phyloP scores from a whole-genome alignment of 345 rosid genomes.

The Durio zibethinus region DNA sequence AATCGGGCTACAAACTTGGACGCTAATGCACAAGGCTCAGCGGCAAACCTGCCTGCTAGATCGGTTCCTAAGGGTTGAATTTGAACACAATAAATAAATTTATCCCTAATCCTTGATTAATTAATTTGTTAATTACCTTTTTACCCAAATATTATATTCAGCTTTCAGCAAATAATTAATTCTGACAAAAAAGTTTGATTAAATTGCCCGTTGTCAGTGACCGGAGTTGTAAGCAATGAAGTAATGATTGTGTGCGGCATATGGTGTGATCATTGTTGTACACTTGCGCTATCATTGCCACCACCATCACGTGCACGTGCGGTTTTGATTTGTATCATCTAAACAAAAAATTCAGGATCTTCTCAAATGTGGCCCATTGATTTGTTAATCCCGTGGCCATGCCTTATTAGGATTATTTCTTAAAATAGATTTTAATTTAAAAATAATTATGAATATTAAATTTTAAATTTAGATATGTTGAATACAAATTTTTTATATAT shows the following conservation, averaged over 20 bases:
- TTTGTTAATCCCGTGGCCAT: background rate
- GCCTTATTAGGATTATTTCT: background rate
- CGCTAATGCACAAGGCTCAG: conserved; percentile 35
- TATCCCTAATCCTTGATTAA: conserved; percentile 8
- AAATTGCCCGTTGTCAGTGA: conserved; percentile 7
- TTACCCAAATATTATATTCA: conserved; percentile 14
- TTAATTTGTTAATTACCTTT: conserved; percentile 21
- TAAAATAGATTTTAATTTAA: too few relatives aligned
- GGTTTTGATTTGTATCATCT: background rate
- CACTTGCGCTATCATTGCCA: conserved; percentile 16
- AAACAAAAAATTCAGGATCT: background rate
- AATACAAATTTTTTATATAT: too few relatives aligned
- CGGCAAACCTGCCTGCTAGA: conserved; percentile 51
- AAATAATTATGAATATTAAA: too few relatives aligned
- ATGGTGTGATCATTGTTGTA: conserved; percentile 17
- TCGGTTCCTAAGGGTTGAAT: conserved; percentile 43
- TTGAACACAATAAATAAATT: conserved; percentile 21
- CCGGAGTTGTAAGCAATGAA: conserved; percentile 14
- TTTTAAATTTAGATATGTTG: too few relatives aligned
- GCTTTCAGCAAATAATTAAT: background rate
- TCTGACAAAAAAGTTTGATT: background rate
- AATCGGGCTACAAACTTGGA: conserved; percentile 42
- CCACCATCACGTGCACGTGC: conserved; percentile 24
- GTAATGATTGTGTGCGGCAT: conserved; percentile 22
- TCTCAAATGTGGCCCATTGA: background rate